phyloP scores from a whole-genome alignment of 768 basidiomycete genomes.

The Boletus subcaerulescens region DNA sequence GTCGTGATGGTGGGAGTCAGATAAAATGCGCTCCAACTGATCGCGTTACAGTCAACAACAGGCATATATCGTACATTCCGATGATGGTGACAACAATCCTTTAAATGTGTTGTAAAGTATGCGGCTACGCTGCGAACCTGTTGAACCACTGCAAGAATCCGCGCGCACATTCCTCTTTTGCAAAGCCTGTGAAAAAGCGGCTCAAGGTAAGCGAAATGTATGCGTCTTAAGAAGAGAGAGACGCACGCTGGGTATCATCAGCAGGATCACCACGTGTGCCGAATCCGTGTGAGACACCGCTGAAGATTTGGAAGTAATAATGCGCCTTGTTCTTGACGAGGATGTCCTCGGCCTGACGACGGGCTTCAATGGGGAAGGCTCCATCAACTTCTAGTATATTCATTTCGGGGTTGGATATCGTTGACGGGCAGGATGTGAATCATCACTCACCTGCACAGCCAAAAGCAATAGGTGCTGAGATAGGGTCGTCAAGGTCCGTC shows the following conservation, averaged over 20 bases:
- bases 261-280: slow-evolving; percentile 29
- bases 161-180: slow-evolving; percentile 56
- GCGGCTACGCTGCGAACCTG: slow-evolving; percentile 35
- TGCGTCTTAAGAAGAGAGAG: background rate
- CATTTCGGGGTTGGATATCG: background rate
- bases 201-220: background rate
- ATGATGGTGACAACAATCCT: background rate
- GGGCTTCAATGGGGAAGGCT: slow-evolving; percentile 50
- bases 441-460: slow-evolving; percentile 49
- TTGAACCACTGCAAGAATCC: slow-evolving; percentile 51
- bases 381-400: slow-evolving; percentile 45
- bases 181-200: slow-evolving; percentile 43
- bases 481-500: background rate
- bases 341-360: slow-evolving; percentile 56
- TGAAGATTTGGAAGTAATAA: slow-evolving; percentile 60
- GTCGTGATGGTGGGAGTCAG: background rate
- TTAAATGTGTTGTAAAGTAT: background rate
- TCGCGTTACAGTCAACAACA: background rate
- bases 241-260: slow-evolving; percentile 24
- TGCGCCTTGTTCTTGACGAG: slow-evolving; percentile 46
- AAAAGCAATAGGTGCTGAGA: slow-evolving; percentile 51
- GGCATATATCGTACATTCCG: slow-evolving; percentile 11
- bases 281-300: slow-evolving; percentile 41
- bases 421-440: background rate
- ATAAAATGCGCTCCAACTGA: background rate